These are phyloP conservation scores for Tephrocybe sp. DNA, from an alignment of 768 basidiomycete species.

Conservation along the genomic window DNA sequence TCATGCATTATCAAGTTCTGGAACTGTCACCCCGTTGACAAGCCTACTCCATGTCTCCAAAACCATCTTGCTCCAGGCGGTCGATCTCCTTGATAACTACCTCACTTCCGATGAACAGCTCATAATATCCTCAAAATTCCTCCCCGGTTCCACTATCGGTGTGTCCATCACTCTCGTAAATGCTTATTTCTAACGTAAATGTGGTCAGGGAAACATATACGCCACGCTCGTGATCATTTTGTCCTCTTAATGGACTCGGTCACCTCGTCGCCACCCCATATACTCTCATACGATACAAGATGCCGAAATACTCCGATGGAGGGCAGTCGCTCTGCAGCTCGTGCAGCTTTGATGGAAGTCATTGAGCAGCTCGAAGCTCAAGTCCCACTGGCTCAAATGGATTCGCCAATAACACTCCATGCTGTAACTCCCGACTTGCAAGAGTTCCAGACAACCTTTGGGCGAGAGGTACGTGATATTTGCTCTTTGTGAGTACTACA, in stretches of 20 bases:
- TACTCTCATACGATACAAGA: conserved; percentile 74
- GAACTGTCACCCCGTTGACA: conserved; percentile 28
- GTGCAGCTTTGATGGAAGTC: conserved; percentile 50
- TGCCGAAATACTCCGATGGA: conserved; percentile 85
- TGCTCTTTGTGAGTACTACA: not conserved
- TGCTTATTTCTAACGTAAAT: conserved; percentile 5
- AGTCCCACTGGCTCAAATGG: conserved; percentile 45
- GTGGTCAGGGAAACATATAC: conserved; percentile 72
- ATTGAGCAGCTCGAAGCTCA: conserved; percentile 55
- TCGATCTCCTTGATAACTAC: conserved; percentile 66
- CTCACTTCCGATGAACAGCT: conserved; percentile 71
- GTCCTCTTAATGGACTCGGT: conserved; percentile 59
- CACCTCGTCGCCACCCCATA: conserved; percentile 40
- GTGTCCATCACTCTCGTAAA: conserved; percentile 14
- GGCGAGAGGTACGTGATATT: conserved; percentile 60
- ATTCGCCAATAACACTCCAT: conserved; percentile 65
- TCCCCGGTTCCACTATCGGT: conserved; percentile 91
- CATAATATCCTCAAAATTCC: conserved; percentile 60
- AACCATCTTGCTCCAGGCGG: conserved; percentile 67
- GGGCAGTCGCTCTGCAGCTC: conserved; percentile 56
- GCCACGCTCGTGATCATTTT: conserved; percentile 85
- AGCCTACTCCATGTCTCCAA: conserved; percentile 67
- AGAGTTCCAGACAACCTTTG: conserved; percentile 74
- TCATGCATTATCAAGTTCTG: conserved; percentile 17
- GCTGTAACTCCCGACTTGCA: conserved; percentile 81